Evolutionary conservation across 164 flowering plant genomes (phyloP), one percentile per base, ranked within the genome.

Genomic region (Protea cynaroides): DNA sequence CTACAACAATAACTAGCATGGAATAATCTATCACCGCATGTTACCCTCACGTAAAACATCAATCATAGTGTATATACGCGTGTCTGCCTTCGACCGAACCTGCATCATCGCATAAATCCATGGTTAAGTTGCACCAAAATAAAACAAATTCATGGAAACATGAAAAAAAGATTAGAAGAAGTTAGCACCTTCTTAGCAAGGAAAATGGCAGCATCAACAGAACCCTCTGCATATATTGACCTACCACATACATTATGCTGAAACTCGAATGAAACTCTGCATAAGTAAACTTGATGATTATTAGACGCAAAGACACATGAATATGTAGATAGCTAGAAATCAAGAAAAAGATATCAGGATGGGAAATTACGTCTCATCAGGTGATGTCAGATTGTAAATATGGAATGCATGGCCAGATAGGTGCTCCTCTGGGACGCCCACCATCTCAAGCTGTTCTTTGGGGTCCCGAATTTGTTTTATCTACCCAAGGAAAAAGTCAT

Each of bases 171-270:
- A 59, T 25, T 40, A 25, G 50, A 62, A 36, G 47, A 17, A 50
- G 25, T 55, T 38, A 17, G 52, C 56, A 92, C 96, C 97, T 94
- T 89, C 75, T 82, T 80, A 8, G 88, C 84, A 34, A 94, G 88
- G 73, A 94, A 94, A 65, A 94, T 67, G n/a, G 83, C 80, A 51
- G 95, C 96, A 78, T 90, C 98, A 47, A 91, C 67, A 7, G 95
- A 78, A 44, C 97, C 98, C 86, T 94, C 96, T 1, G 96, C 99
- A 65, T 94, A 94, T 58, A 94, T 91, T 50, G 97, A 86, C 73
- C 99, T 79, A 25, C 99, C 97, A 71, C 98, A 94, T 8, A 94
- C 99, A 68, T 94, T 91, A 62, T 94, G 97, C 76, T 90, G 97
- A 82, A 94, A 91, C 81, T 94, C 97, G 38, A 94, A 89, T 13